phyloP scores from a whole-genome alignment of 2,329 filamentous ascomycete species.

The Metarhizium sp. region DNA sequence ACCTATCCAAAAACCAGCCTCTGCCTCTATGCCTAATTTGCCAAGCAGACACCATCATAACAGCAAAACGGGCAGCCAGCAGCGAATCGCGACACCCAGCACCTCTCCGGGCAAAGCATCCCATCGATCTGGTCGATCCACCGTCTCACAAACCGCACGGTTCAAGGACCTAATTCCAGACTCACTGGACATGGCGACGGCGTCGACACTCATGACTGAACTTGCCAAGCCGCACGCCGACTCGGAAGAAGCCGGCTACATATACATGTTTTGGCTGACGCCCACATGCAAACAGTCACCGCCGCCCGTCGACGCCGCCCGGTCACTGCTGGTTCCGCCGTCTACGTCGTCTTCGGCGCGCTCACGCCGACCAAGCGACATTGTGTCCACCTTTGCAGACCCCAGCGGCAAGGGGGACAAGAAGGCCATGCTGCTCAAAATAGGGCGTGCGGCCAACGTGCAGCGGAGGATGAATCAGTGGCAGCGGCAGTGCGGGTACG shows the following conservation, averaged over 20 bases:
- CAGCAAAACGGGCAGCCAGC: background rate
- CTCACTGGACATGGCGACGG: conserved; percentile 54
- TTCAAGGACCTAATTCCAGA: conserved; percentile 54
- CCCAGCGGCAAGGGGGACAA: conserved; percentile 17
- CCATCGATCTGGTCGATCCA: conserved; percentile 20
- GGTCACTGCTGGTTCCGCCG: conserved; percentile 44
- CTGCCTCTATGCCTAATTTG: conserved; percentile 11
- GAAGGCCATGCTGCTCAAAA: conserved; percentile 60
- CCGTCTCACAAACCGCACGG: conserved; percentile 19
- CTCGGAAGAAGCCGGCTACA: conserved; percentile 76
- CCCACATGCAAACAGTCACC: conserved; percentile 44
- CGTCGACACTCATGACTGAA: conserved; percentile 65
- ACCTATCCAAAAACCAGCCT: conserved; percentile 30
- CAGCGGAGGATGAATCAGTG: conserved; percentile 87
- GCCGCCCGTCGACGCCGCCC: conserved; percentile 48
- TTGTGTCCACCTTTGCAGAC: conserved; percentile 40
- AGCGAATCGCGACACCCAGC: conserved; percentile 6
- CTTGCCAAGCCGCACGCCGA: conserved; percentile 58
- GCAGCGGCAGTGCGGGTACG: conserved; percentile 85
- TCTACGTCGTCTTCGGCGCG: conserved; percentile 28
- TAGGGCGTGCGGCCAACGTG: conserved; percentile 67
- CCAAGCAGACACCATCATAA: background rate
- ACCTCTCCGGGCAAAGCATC: conserved; percentile 21
- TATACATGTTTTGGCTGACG: conserved; percentile 98
- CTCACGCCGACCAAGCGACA: conserved; percentile 43